Evolutionary conservation across 2,329 filamentous ascomycete species (phyloP).

Genomic region (Lachnellula willkommii): DNA sequence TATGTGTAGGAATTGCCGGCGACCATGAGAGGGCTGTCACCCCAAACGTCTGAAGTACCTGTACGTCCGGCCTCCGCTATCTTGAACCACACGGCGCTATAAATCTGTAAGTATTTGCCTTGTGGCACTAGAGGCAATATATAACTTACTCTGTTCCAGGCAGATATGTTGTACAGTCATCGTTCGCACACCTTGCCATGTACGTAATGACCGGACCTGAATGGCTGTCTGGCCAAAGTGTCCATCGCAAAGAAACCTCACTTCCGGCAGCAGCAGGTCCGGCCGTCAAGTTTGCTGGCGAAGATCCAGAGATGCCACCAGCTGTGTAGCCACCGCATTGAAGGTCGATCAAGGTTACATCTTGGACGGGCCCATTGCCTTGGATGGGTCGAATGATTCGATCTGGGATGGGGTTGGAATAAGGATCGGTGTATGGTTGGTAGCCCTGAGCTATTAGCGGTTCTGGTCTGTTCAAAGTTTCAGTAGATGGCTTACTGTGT

Average conservation of each 20-base stretch:
- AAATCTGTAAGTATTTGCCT: not conserved
- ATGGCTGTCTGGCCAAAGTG: slow-evolving; percentile 40
- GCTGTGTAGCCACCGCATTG: slow-evolving; percentile 51
- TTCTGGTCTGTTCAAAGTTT: not conserved
- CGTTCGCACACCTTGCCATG: slow-evolving; percentile 50
- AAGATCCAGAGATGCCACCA: slow-evolving; percentile 43
- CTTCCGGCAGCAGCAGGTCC: slow-evolving; percentile 50
- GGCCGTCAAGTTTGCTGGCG: slow-evolving; percentile 50
- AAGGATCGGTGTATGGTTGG: slow-evolving; percentile 41
- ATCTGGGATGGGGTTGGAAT: slow-evolving; percentile 36
- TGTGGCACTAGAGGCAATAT: not conserved
- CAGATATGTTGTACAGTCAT: slow-evolving; percentile 45
- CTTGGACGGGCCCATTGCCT: slow-evolving; percentile 53
- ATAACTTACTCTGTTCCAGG: slow-evolving; percentile 38
- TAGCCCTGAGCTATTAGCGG: slow-evolving; percentile 8
- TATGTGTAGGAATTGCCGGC: slow-evolving; percentile 32
- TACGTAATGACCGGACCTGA: slow-evolving; percentile 53
- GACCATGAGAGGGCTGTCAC: slow-evolving; percentile 7
- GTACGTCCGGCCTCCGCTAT: slow-evolving; percentile 8
- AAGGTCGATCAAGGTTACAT: slow-evolving; percentile 48
- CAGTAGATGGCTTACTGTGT: slow-evolving; percentile 21
- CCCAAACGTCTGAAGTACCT: slow-evolving; percentile 14
- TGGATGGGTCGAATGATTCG: slow-evolving; percentile 53
- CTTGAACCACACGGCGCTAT: slow-evolving; percentile 19
- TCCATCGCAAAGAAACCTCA: slow-evolving; percentile 51